Evolutionary conservation across 768 basidiomycete species (phyloP), one percentile per base, ranked within the genome.

Genomic region (Lactarius deliciosus): DNA sequence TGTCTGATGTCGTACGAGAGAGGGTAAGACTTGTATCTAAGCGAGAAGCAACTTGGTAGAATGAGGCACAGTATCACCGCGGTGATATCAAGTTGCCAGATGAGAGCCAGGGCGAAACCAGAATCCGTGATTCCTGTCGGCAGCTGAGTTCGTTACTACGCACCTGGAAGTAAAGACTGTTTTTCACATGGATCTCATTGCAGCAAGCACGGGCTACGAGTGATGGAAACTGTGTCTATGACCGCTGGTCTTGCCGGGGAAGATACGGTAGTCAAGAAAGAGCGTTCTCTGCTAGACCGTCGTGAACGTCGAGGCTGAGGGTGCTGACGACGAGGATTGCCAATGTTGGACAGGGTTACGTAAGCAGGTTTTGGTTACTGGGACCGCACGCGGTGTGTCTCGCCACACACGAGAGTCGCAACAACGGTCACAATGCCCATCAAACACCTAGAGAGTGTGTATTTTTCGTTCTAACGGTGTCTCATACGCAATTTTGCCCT

Each of bases 391-490:
- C 54, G 28, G 45, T 30, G 20, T 36, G 15, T 45, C 50, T 36
- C 40, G 64, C 62, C 61, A 64, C 57, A 69, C 61, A 55, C 55
- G 38, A 59, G 32, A 56, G 8, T 34, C 32, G 36, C 36, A 58
- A 43, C 67, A 43, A 59, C 59, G 32, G 28, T 66, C 55, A 57
- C 76, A 71, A 92, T 93, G 91, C 84, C 91, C 75, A 87, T 92
- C 76, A 92, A 92, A 74, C 85, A 92, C 75, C 80, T 93, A 60
- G 91, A 93, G 81, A 86, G 91, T 92, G 73, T 79, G 88, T 68
- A 63, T 10, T 59, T 63, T 57, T 63, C 64, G 3, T 34, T 63
- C 28, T 43, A 47, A 13, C n/a, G 5, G 5, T 25, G 9, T 13
- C 30, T 22, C 22, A 50, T 28, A 53, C 36, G 25, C 61, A 53